Evolutionary conservation across 257 asterid species (phyloP).

Genomic region (Gardenia jasminoides): DNA sequence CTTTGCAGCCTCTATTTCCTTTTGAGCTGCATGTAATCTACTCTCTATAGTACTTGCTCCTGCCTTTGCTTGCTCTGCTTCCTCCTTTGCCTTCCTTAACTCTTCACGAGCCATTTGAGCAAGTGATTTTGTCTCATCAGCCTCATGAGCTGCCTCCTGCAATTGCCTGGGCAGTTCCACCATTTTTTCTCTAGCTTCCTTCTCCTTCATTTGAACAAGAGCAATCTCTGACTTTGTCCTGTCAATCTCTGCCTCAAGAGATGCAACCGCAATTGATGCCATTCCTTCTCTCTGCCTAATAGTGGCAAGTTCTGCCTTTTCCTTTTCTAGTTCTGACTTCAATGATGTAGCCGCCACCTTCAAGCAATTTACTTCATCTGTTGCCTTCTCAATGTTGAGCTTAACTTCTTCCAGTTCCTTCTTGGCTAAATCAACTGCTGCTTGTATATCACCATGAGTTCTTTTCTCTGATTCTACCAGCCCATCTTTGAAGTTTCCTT

Average conservation of each 20-base stretch:
- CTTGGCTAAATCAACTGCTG: constrained; percentile 51
- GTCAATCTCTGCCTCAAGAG: constrained; percentile 77
- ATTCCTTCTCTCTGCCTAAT: constrained; percentile 80
- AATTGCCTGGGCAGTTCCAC: constrained; percentile 67
- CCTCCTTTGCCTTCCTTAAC: constrained; percentile 64
- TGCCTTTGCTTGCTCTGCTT: constrained; percentile 73
- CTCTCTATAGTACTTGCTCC: constrained; percentile 61
- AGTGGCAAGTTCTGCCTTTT: constrained; percentile 49
- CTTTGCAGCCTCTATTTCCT: constrained; percentile 93
- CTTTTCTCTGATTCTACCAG: constrained; percentile 38
- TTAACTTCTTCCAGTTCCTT: constrained; percentile 80
- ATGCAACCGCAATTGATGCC: constrained; percentile 73
- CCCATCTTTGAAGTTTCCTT: constrained; percentile 32
- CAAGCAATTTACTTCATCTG: constrained; percentile 52
- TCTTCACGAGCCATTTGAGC: constrained; percentile 55
- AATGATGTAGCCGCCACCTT: constrained; percentile 69
- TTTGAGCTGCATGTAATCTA: constrained; percentile 62
- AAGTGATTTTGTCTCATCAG: constrained; percentile 56
- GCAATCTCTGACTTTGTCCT: constrained; percentile 60
- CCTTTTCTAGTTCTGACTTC: constrained; percentile 63
- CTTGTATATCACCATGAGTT: constrained; percentile 55
- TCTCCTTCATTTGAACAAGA: constrained; percentile 55
- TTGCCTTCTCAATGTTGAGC: constrained; percentile 61
- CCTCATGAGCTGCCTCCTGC: constrained; percentile 67
- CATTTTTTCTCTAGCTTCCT: constrained; percentile 68